Evolutionary conservation across 2,329 filamentous ascomycete species (phyloP).

Genomic region (Verticillium isaacii): DNA sequence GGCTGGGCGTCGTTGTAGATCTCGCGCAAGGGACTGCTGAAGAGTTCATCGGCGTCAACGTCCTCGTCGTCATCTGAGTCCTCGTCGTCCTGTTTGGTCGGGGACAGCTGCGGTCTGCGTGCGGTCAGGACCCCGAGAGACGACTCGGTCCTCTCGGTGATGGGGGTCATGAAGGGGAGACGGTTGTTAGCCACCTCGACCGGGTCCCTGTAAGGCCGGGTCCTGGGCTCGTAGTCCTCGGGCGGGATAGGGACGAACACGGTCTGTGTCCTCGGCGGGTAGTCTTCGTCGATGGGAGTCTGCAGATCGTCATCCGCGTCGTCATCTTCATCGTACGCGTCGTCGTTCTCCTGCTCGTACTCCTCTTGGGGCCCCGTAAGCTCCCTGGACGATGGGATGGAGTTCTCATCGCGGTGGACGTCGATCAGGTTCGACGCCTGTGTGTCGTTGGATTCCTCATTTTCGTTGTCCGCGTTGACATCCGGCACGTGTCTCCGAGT

Average conservation of each 20-base stretch:
- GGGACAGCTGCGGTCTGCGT: conserved; percentile 5
- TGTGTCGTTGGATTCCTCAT: conserved; percentile 31
- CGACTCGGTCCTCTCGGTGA: conserved; percentile 90
- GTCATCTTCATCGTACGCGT: conserved; percentile 22
- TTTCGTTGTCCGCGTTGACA: conserved; percentile 21
- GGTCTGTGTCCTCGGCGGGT: conserved; percentile 51
- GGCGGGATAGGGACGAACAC: conserved; percentile 77
- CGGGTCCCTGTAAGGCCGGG: conserved; percentile 75
- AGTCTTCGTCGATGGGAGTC: conserved; percentile 23
- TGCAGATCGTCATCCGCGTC: conserved; percentile 15
- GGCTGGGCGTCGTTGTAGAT: conserved; percentile 49
- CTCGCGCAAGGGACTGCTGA: conserved; percentile 71
- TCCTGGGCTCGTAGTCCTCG: conserved; percentile 79
- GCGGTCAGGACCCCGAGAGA: conserved; percentile 51
- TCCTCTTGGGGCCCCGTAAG: conserved; percentile 21
- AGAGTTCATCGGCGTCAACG: conserved; percentile 24
- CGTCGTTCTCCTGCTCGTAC: conserved; percentile 26
- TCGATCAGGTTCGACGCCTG: conserved; percentile 34
- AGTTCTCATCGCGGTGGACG: conserved; percentile 24
- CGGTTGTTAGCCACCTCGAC: conserved; percentile 79
- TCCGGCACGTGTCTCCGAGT: conserved; percentile 65
- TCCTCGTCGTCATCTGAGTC: conserved; percentile 25
- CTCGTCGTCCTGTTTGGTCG: conserved; percentile 11
- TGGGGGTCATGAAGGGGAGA: conserved; percentile 97
- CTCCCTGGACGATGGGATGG: conserved; percentile 17